These are phyloP conservation scores for Didymella glomerata DNA, from an alignment of 2,329 filamentous ascomycete genomes.

Conservation along the genomic window DNA sequence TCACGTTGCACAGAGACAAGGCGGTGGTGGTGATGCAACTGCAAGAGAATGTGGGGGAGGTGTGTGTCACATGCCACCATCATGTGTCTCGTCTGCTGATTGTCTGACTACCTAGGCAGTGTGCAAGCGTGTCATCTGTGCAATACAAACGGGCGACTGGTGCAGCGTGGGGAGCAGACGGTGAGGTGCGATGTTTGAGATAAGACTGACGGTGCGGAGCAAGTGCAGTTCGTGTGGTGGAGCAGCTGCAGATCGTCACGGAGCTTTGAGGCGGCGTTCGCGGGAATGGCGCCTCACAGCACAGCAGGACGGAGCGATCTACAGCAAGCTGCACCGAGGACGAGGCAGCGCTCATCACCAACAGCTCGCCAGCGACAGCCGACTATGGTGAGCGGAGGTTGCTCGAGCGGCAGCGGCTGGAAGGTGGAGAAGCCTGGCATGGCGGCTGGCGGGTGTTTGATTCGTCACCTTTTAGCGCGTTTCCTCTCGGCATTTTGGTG, in stretches of 20 bases:
- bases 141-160: slow-evolving; percentile 16
- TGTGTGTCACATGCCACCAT: slow-evolving; percentile 36
- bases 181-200: slow-evolving; percentile 8
- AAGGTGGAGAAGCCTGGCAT: slow-evolving; percentile 21
- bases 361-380: neutral
- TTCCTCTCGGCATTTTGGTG: slow-evolving; percentile 21
- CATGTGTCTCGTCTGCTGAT: slow-evolving; percentile 31
- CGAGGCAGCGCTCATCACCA: neutral
- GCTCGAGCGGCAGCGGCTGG: slow-evolving; percentile 20
- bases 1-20: slow-evolving; percentile 16
- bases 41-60: slow-evolving; percentile 31
- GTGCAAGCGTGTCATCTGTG: slow-evolving; percentile 35
- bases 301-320: no score
- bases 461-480: slow-evolving; percentile 19
- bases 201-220: slow-evolving; percentile 10
- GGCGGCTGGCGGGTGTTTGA: slow-evolving; percentile 11
- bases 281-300: neutral
- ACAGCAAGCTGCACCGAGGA: neutral
- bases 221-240: slow-evolving; percentile 10
- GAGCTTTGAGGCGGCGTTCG: neutral
- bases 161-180: slow-evolving; percentile 15
- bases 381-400: slow-evolving; percentile 8
- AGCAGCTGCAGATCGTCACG: slow-evolving; percentile 10
- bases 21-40: slow-evolving; percentile 13
- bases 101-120: slow-evolving; percentile 27